Evolutionary conservation across 139 green algal genomes (phyloP), one percentile per base, ranked within the genome.

Genomic region (Micractinium sp.): DNA sequence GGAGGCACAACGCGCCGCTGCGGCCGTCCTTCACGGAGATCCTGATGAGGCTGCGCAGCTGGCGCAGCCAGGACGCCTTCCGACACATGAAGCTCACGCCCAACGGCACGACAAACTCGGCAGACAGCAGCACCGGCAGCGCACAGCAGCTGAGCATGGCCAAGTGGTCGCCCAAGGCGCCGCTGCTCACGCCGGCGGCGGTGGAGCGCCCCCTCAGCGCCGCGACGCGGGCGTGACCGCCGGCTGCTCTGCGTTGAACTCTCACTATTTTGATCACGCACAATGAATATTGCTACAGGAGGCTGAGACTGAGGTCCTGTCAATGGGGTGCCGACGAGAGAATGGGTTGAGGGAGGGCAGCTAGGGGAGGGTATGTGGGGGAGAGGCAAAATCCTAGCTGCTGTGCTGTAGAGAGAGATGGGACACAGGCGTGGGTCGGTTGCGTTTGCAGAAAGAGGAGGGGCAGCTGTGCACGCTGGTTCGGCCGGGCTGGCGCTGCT

Each of bases 21-120:
- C 39, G 90, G 3, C 90, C 90, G n/a, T 77, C 63, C 9, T 90
- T 90, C 56, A 36, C 67, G 2, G 82, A 91, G 22, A 79, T 93
- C 29, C 39, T 90, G 39, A 20, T 39, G 7, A 81, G 87, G 1
- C 29, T 93, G n/a, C 39, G 71, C 15, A 18, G 73, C 19, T 73
- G 91, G 36, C 83, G 74, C 74, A 53, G 33, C 74, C 74, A 80
- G 33, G 74, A 80, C 74, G 15, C 74, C 12, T 80, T 80, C 33
- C 33, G 74, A 16, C n/a, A 33, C 12, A 20, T 47, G 33, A 36
- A 36, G 74, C 74, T 80, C 33, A 80, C 20, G 20, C 63, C 63
- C 63, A 31, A 5, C 20, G 2, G 63, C 63, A 56, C 47, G 47
- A 56, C 9, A 9, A 56, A 56, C 9, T 5, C 47, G 47, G 63